Conservation (phyloP, 345 rosid genomes). For the Rhodomyrtus tomentosa region DNA sequence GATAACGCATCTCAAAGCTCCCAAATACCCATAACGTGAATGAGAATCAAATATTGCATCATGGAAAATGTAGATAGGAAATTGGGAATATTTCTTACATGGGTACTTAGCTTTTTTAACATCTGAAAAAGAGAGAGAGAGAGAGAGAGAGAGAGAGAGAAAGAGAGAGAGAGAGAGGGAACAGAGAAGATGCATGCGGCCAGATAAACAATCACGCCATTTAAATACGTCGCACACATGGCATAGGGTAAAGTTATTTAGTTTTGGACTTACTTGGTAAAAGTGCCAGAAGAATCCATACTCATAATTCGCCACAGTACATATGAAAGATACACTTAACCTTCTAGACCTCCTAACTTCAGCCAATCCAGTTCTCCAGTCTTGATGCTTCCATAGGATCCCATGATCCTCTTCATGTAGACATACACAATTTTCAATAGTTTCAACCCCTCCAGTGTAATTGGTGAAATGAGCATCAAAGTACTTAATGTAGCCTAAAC, state of each 20-base stretch:
- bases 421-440: slow-evolving; percentile 84
- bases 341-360: slow-evolving; percentile 90
- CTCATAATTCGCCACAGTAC: slow-evolving; percentile 88
- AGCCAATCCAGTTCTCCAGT: slow-evolving; percentile 94
- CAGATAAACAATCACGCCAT: not conserved
- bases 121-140: not conserved
- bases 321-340: slow-evolving; percentile 68
- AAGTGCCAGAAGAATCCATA: slow-evolving; percentile 94
- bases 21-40: not conserved
- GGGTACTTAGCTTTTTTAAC: not conserved
- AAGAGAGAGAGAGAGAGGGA: not conserved
- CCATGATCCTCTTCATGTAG: slow-evolving; percentile 95
- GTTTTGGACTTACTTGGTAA: slow-evolving; percentile 55
- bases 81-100: not conserved
- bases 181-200: not conserved
- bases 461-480: slow-evolving; percentile 86
- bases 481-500: slow-evolving; percentile 79
- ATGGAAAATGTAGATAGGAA: not conserved
- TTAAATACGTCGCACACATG: not conserved
- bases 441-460: slow-evolving; percentile 87
- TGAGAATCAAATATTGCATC: not conserved
- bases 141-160: not conserved
- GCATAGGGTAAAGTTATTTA: not conserved
- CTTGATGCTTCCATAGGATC: slow-evolving; percentile 92
- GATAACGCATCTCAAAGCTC: not conserved